phyloP scores from a whole-genome alignment of 225 moss, liverwort and hornwort species.

The Anthoceros angustus region DNA sequence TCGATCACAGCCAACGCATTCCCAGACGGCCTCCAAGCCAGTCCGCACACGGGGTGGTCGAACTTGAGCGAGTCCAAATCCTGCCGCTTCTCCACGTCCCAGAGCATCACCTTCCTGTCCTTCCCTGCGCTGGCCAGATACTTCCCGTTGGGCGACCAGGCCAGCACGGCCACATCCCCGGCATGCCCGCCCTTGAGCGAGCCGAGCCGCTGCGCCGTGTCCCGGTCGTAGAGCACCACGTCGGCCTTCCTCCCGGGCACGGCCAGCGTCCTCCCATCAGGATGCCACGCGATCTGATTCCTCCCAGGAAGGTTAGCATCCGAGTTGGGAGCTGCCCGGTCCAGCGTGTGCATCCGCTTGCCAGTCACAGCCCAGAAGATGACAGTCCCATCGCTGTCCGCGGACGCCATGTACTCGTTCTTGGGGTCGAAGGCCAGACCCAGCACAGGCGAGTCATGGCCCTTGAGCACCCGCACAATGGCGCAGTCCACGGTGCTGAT shows the following conservation, averaged over 20 bases:
- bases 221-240: slow-evolving; percentile 33
- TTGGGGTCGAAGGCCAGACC: slow-evolving; percentile 36
- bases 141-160: slow-evolving; percentile 48
- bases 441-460: slow-evolving; percentile 23
- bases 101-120: slow-evolving; percentile 30
- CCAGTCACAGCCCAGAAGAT: slow-evolving; percentile 19
- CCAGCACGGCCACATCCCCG: slow-evolving; percentile 17
- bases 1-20: slow-evolving; percentile 30
- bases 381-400: slow-evolving; percentile 28
- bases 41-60: slow-evolving; percentile 10
- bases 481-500: slow-evolving; percentile 29
- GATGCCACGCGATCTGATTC: slow-evolving; percentile 36
- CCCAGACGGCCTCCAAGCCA: slow-evolving; percentile 31
- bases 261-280: slow-evolving; percentile 23
- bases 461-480: slow-evolving; percentile 25
- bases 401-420: slow-evolving; percentile 27
- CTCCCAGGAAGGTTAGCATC: slow-evolving; percentile 17
- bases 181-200: slow-evolving; percentile 27
- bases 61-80: slow-evolving; percentile 27
- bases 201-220: slow-evolving; percentile 24
- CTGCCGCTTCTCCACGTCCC: slow-evolving; percentile 25
- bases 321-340: slow-evolving; percentile 25
- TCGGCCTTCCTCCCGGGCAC: slow-evolving; percentile 35
- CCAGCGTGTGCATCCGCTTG: slow-evolving; percentile 22
- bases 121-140: slow-evolving; percentile 28